Conservation (phyloP, 768 basidiomycete genomes). For the Boletus insuetus region DNA sequence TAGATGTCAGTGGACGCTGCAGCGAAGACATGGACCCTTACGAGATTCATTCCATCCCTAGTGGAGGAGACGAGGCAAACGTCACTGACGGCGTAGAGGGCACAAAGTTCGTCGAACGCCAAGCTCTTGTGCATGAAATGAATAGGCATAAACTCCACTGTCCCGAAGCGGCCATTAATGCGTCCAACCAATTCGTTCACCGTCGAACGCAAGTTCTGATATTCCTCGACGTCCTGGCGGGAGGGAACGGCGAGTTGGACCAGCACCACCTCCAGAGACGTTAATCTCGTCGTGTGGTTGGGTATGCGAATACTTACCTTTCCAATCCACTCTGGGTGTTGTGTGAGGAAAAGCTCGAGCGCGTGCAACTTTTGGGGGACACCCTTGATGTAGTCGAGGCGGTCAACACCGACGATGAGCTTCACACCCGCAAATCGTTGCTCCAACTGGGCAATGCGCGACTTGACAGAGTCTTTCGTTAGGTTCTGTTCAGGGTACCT, state of each 20-base stretch:
- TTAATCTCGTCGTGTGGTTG: neutral
- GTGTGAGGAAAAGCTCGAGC: conserved; percentile 92
- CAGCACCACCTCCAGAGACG: conserved; percentile 69
- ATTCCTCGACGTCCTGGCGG: conserved; percentile 97
- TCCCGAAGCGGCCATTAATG: conserved; percentile 98
- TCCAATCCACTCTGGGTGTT: conserved; percentile 99
- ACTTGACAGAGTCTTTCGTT: conserved; percentile 73
- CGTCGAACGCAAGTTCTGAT: conserved; percentile 92
- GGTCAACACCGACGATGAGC: conserved; percentile 97
- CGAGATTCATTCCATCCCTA: conserved; percentile 98
- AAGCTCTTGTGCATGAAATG: conserved; percentile 99
- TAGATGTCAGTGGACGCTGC: conserved; percentile 9
- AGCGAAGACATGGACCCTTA: conserved; percentile 37
- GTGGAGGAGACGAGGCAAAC: conserved; percentile 95
- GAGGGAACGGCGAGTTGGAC: conserved; percentile 98
- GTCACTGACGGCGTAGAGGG: conserved; percentile 95
- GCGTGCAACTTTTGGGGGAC: conserved; percentile 98
- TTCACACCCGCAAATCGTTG: conserved; percentile 92
- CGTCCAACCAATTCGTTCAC: conserved; percentile 98
- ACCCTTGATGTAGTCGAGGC: conserved; percentile 99
- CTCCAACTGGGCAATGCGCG: conserved; percentile 78
- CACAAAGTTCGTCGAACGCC: conserved; percentile 91
- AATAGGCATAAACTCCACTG: conserved; percentile 99
- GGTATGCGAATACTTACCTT: conserved; percentile 51
- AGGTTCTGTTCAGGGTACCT: conserved; percentile 53